Evolutionary conservation across 108 stramenopile genomes (phyloP), one percentile per base, ranked within the genome.

Genomic region (Fistulifera solaris): DNA sequence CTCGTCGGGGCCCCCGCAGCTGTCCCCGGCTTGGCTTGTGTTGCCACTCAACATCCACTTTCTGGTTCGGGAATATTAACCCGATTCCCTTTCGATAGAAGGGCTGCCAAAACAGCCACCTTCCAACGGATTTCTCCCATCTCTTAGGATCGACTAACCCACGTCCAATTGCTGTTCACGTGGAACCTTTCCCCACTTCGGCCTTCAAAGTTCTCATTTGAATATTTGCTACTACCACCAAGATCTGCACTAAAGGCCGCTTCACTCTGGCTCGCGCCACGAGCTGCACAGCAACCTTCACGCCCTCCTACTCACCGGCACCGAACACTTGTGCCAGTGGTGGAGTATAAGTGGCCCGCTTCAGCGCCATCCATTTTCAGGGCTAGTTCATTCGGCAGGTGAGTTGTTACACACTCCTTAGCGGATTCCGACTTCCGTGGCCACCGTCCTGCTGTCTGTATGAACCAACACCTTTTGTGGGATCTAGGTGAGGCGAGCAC

Each of bases 391-490:
- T 80, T 85, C 78, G 78, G 83, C 83, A 84, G 78, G 78, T 85
- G 78, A 83, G 89, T 81, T 85, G 79, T 78, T 85, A 81, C 79
- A 85, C 80, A 76, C 77, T 81, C 80, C 80, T 78, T 81, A 78
- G 79, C 77, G 79, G 83, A 78, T 94, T 90, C 85, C 93, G 76
- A 94, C 88, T 94, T 94, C 93, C 88, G 87, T 94, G 93, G 83
- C 89, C 89, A 94, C 93, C 87, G 93, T 90, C 88, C 86, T 87
- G 87, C 87, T 94, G 93, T 90, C 85, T 80, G 81, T 75, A 93
- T 93, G 87, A 86, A 93, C 92, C 87, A 89, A 94, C 93, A 87
- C 93, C 87, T 86, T 94, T 94, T 94, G 86, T 94, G 88, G 89
- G 83, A 88, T 94, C 89, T 92, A 86, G 87, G 81, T 87, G 87